These are phyloP conservation scores for Xylariaceae sp. DNA, from an alignment of 2,329 filamentous ascomycete genomes.

Conservation along the genomic window DNA sequence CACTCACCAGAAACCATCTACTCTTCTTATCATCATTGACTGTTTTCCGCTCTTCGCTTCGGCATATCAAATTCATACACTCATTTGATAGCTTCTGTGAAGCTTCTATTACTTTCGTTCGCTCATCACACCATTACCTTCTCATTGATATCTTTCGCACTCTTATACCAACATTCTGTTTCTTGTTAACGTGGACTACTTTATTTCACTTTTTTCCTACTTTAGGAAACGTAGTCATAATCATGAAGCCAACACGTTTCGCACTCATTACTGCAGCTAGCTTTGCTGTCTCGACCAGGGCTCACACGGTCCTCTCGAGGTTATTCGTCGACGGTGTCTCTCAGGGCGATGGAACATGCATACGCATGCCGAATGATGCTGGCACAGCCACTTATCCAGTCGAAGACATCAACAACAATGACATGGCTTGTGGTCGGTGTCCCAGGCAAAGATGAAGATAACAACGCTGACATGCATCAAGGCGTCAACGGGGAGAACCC, in stretches of 20 bases:
- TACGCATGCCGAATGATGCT: conserved; percentile 59
- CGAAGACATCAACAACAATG: conserved; percentile 49
- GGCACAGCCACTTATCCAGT: conserved; percentile 55
- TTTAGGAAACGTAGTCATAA: not conserved
- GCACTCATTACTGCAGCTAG: conserved; percentile 33
- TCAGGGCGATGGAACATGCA: conserved; percentile 68
- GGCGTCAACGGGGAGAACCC: conserved; percentile 41
- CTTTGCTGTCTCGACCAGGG: conserved; percentile 37
- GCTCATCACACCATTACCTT: conserved; percentile 2
- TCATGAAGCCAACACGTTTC: conserved; percentile 35
- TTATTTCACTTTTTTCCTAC: not conserved
- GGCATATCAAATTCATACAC: not conserved
- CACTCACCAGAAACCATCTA: too few species aligned
- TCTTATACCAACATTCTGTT: not conserved
- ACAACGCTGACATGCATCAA: conserved; percentile 25
- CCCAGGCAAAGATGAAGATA: conserved; percentile 19
- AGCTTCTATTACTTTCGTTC: conserved; percentile 6
- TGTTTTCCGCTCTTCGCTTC: not conserved
- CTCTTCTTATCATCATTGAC: not conserved
- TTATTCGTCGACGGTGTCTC: conserved; percentile 58
- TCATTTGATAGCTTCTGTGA: conserved; percentile 14
- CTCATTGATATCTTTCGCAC: not conserved
- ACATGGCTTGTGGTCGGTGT: conserved; percentile 67
- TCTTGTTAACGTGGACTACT: not conserved
- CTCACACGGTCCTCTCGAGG: conserved; percentile 62